Conservation (phyloP, 805 yeast species). For the Kuraishia molischiana region DNA sequence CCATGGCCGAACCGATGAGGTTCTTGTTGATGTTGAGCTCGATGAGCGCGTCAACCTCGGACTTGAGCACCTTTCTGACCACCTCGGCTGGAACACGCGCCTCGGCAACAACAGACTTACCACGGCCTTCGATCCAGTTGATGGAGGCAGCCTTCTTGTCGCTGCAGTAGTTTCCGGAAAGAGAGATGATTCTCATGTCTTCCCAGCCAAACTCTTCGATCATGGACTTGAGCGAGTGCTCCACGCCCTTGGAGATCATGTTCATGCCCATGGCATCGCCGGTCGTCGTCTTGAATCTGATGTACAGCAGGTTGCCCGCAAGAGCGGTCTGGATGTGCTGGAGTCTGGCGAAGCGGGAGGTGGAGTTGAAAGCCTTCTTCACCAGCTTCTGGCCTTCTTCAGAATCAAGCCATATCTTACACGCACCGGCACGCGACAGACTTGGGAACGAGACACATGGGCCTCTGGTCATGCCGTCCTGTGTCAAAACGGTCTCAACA, state of each 20-base stretch:
- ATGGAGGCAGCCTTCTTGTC: slow-evolving; percentile 98
- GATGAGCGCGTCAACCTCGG: slow-evolving; percentile 87
- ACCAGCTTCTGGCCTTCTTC: slow-evolving; percentile 81
- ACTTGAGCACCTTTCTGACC: slow-evolving; percentile 76
- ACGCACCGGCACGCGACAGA: slow-evolving; percentile 82
- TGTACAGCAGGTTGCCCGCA: slow-evolving; percentile 84
- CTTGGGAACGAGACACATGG: slow-evolving; percentile 91
- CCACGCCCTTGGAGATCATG: slow-evolving; percentile 98
- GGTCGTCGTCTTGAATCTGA: slow-evolving; percentile 95
- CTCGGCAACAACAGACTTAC: slow-evolving; percentile 95
- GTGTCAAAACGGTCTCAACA: slow-evolving; percentile 80
- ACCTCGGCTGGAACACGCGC: slow-evolving; percentile 79
- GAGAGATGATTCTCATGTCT: slow-evolving; percentile 88
- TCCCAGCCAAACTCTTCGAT: slow-evolving; percentile 82
- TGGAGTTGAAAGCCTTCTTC: slow-evolving; percentile 88
- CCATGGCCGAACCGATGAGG: slow-evolving; percentile 95
- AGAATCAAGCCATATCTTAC: slow-evolving; percentile 91
- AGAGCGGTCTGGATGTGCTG: slow-evolving; percentile 86
- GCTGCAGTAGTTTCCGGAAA: slow-evolving; percentile 95
- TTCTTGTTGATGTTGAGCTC: slow-evolving; percentile 85
- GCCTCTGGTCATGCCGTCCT: slow-evolving; percentile 99
- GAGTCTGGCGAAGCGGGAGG: slow-evolving; percentile 94
- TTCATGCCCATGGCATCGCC: slow-evolving; percentile 99
- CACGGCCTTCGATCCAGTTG: slow-evolving; percentile 99
- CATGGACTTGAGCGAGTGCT: slow-evolving; percentile 76